Evolutionary conservation across 495 filamentous ascomycete species (phyloP), one percentile per base, ranked within the genome.

Genomic region (Tuber umbilicatum): DNA sequence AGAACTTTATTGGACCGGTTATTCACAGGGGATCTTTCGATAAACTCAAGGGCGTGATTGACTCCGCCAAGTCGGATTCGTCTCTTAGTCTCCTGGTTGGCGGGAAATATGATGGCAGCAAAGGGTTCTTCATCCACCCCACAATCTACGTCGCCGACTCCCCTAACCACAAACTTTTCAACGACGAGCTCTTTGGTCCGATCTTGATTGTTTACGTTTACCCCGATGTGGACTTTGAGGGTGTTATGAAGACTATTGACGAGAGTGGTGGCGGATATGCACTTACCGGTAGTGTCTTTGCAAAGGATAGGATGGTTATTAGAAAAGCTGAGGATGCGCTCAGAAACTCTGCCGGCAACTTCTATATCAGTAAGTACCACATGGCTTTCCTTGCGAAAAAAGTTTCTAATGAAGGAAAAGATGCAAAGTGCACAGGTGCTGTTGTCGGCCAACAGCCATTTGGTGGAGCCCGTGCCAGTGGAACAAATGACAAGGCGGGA

Each of bases 361-460:
- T 94, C 84, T 96, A 96, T 83, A 89, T 96, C 85, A 97, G 85
- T 86, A 80, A 77, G 84, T 78, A n/a, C 37, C 37, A 47, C 39
- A 39, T 16, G 23, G 43, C 12, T 27, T 10, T 70, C 45, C n/a
- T 19, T 3, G n/a, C 38, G 1, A 38, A 31, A 14, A 55, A 47
- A 27, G n/a, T 17, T 38, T n/a, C 16, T 72, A 43, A 72, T 14
- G 3, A 14, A 47, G 47, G 23, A 17, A 64, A 60, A 86, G 85
- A 97, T 85, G 92, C 91, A 86, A 96, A 97, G 88, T 91, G 90
- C 83, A 97, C 93, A 4, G 93, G 93, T 70, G 93, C 93, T 14
- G 93, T 97, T 50, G 93, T 97, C 3, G 93, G 93, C 21, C 93
- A 97, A 87, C 93, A 97, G 84, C 91, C 93, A 41, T 97, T 97